Evolutionary conservation across 768 basidiomycete genomes (phyloP), one percentile per base, ranked within the genome.

Genomic region (Tylopilus intermedius): DNA sequence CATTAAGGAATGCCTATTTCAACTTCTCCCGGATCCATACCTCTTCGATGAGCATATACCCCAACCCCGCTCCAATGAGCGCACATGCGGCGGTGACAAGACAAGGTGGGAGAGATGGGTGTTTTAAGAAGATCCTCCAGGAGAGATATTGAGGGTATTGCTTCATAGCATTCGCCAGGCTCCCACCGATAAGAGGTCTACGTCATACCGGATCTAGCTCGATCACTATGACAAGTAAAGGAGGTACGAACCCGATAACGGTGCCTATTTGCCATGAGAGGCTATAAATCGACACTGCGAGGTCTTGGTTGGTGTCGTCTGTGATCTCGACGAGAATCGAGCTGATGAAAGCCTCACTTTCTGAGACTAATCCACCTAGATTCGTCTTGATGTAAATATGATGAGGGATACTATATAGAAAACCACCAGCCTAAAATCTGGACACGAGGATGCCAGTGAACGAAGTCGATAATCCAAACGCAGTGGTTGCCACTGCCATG

Each of bases 271-370:
- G 77, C 80, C 79, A 83, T 40, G 76, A 73, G 11, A 84, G 66
- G 9, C 77, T 78, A 57, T 80, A 84, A 10, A 84, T 69, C 2
- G 83, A 77, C 58, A 81, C 81, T 13, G 80, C 81, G 22, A 75
- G 58, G 6, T 78, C 76, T 65, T 83, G 80, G 56, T 87, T 84
- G 7, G 78, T 79, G 8, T 76, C 63, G 60, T 87, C 81, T 8
- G 83, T 82, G 26, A 86, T 69, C 63, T 86, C 84, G 2, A 78
- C 76, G 0, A 87, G 70, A 18, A 82, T 75, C 2, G 79, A 79
- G 48, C 82, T 78, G 29, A 85, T 74, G 8, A 84, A 83, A 8
- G 82, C 81, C 38, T 79, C 66, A 53, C 80, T 86, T 37, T 82
- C 84, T 8, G 79, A 77, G 54, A 80, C 75, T 22, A 82, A 62